A percentile compares a stretch with the other conserved stretches of the same genome.
phyloP scores from a whole-genome alignment of 805 yeast species.

The Hanseniaspora taiwanica region DNA sequence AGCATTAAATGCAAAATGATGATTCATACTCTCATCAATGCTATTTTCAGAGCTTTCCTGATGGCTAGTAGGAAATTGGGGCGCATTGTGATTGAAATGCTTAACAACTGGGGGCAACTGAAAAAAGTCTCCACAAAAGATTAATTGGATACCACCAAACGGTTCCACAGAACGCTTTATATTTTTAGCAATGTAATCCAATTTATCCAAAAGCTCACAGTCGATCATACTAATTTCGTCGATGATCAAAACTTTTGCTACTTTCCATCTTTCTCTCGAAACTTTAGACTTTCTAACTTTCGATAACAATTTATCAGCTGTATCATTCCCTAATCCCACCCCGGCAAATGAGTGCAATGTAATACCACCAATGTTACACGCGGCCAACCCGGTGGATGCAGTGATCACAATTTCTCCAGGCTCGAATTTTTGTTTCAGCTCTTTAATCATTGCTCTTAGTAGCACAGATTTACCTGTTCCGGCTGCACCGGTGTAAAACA shows the following conservation, averaged over 20 bases:
- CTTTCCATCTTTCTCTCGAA: constrained; percentile 45
- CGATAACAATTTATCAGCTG: constrained; percentile 31
- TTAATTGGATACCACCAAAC: constrained; percentile 88
- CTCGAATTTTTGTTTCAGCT: constrained; percentile 32
- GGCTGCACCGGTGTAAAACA: constrained; percentile 74
- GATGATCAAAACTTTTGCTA: constrained; percentile 57
- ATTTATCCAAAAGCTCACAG: constrained; percentile 59
- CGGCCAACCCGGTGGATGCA: constrained; percentile 95
- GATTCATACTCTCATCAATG: constrained; percentile 16
- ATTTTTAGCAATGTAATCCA: constrained; percentile 53
- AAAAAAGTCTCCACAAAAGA: constrained; percentile 89
- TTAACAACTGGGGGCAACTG: constrained; percentile 70
- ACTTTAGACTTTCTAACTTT: constrained; percentile 35
- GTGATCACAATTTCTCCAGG: constrained; percentile 61
- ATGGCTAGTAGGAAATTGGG: background rate
- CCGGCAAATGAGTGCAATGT: constrained; percentile 82
- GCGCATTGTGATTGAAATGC: constrained; percentile 21
- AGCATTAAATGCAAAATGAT: constrained; percentile 52
- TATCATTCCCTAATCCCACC: constrained; percentile 61
- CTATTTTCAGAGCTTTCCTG: no score
- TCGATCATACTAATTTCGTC: constrained; percentile 96
- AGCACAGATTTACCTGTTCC: constrained; percentile 81
- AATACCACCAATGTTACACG: constrained; percentile 82
- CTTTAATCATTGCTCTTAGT: constrained; percentile 46
- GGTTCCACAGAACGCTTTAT: constrained; percentile 40